These are phyloP conservation scores for Chamaecrista fasciculata DNA, from an alignment of 306 rosid genomes.

Conservation along the genomic window DNA sequence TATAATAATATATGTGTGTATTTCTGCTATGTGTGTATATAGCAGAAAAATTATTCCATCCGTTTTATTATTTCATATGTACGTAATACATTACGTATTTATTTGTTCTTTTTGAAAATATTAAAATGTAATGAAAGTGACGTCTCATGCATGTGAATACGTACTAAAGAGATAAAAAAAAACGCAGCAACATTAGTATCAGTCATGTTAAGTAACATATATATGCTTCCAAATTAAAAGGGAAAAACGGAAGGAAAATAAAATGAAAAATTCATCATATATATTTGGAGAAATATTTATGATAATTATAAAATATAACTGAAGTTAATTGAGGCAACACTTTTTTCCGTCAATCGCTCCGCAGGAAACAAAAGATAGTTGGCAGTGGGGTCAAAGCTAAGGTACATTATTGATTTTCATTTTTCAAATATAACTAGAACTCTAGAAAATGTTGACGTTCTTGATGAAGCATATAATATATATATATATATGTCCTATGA, in stretches of 20 bases:
- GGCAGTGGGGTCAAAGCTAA: neutral
- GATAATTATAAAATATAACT: no score
- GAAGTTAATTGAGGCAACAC: neutral
- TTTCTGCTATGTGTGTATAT: no score
- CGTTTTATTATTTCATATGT: neutral
- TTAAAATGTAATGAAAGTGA: neutral
- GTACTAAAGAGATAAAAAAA: no score
- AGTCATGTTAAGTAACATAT: neutral
- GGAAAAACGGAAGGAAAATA: neutral
- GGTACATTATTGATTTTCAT: no score
- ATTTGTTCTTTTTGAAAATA: neutral
- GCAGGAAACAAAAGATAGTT: neutral
- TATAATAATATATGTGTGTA: no score
- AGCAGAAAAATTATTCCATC: neutral
- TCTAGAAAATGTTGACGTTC: no score
- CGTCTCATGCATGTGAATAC: neutral
- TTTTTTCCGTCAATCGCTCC: constrained; percentile 37
- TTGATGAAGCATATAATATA: no score
- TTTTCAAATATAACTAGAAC: no score
- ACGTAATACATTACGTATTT: neutral
- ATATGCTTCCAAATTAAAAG: neutral
- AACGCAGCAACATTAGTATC: neutral
- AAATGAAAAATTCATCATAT: no score
- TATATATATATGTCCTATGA: no score
- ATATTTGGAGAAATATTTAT: no score